phyloP scores from a whole-genome alignment of 495 filamentous ascomycete genomes.

The Venustampulla echinocandica region DNA sequence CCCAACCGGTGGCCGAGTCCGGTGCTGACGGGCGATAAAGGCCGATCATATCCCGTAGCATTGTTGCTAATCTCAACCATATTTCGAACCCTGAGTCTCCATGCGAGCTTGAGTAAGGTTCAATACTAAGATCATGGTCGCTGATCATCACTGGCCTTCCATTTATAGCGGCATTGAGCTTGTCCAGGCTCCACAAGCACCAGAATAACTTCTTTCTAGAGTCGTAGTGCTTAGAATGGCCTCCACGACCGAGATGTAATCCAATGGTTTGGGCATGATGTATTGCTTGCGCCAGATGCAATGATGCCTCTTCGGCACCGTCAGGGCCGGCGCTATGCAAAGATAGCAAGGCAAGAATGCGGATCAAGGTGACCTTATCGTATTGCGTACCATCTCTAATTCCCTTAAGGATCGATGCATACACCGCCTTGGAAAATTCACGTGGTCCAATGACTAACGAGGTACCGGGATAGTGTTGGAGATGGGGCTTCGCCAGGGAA shows the following conservation, averaged over 20 bases:
- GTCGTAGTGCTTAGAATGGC: constrained; percentile 16
- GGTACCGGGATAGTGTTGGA: constrained; percentile 21
- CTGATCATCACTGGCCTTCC: constrained; percentile 55
- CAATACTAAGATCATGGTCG: constrained; percentile 50
- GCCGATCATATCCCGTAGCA: constrained; percentile 57
- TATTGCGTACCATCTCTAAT: constrained; percentile 2
- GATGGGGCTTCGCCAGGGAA: constrained; percentile 27
- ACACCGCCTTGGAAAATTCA: constrained; percentile 18
- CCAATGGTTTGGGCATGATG: constrained; percentile 58
- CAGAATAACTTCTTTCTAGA: constrained; percentile 42
- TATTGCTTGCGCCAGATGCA: constrained; percentile 19
- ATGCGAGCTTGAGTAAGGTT: constrained; percentile 11
- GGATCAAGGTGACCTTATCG: constrained; percentile 18
- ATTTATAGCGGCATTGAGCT: constrained; percentile 50
- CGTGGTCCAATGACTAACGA: constrained; percentile 23
- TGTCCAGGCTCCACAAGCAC: constrained; percentile 58
- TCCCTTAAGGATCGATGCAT: constrained; percentile 20
- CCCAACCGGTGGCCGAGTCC: constrained; percentile 40
- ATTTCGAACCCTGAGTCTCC: constrained; percentile 32
- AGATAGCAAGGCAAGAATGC: constrained; percentile 19
- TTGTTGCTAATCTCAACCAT: constrained; percentile 34
- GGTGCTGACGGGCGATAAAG: constrained; percentile 51
- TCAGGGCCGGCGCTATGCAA: constrained; percentile 20
- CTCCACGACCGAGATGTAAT: constrained; percentile 41
- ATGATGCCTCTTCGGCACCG: constrained; percentile 14